Evolutionary conservation across 1,284 basidiomycete genomes (phyloP).

Genomic region (Cyathus pygmaeus): DNA sequence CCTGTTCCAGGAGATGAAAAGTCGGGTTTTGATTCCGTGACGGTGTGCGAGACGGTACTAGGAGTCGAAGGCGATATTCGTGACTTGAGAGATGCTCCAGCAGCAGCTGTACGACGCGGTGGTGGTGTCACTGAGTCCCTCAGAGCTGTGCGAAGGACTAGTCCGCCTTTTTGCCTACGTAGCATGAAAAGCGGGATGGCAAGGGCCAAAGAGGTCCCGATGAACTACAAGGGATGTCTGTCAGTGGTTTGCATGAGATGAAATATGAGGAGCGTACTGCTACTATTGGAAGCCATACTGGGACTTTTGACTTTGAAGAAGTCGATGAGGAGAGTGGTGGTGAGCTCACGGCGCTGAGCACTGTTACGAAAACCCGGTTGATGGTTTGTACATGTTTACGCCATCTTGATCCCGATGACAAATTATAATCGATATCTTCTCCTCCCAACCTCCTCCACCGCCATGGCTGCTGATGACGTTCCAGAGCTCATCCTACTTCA

Average conservation of each 20-base stretch:
- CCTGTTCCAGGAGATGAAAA: constrained; percentile 32
- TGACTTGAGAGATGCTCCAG: neutral
- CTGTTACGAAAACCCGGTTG: no score
- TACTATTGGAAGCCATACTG: constrained; percentile 43
- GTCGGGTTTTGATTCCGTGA: constrained; percentile 17
- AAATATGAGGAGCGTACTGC: constrained; percentile 27
- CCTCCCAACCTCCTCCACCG: no score
- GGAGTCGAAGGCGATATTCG: neutral
- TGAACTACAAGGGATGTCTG: constrained; percentile 29
- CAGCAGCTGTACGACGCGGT: constrained; percentile 12
- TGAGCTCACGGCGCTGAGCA: no score
- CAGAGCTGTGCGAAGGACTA: constrained; percentile 24
- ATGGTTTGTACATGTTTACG: no score
- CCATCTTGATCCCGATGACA: no score
- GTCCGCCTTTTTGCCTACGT: constrained; percentile 30
- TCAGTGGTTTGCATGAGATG: neutral
- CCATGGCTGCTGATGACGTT: no score
- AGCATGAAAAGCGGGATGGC: constrained; percentile 45
- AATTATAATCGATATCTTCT: no score
- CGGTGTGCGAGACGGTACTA: neutral
- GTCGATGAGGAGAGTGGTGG: neutral
- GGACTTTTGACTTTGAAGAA: constrained; percentile 11
- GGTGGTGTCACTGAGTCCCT: constrained; percentile 16
- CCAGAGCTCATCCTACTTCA: no score
- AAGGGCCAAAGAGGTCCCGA: constrained; percentile 44